Conservation (phyloP, 768 basidiomycete species). For the Hypsizygus marmoreus region DNA sequence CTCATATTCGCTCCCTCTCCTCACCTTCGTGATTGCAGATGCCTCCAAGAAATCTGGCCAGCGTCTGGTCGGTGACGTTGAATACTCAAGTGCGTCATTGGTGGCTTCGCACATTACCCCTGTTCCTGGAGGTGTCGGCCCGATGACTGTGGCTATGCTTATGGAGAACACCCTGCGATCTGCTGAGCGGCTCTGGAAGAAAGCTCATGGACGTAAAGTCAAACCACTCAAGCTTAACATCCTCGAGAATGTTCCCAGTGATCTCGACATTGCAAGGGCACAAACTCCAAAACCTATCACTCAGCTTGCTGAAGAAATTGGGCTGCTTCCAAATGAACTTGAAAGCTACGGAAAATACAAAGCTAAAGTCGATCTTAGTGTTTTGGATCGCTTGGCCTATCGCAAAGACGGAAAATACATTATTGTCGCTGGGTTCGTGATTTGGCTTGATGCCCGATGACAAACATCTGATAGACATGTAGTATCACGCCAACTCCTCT, state of each 20-base stretch:
- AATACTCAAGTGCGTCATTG: conserved; percentile 72
- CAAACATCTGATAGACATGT: conserved; percentile 11
- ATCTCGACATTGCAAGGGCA: conserved; percentile 95
- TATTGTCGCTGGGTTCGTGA: conserved; percentile 83
- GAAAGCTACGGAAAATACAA: conserved; percentile 97
- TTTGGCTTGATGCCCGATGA: neutral
- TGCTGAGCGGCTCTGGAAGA: conserved; percentile 80
- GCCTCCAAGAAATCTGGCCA: conserved; percentile 91
- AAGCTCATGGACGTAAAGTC: conserved; percentile 64
- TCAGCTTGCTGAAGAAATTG: conserved; percentile 85
- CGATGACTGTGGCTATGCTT: conserved; percentile 99
- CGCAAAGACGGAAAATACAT: conserved; percentile 96
- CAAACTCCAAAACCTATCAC: conserved; percentile 91
- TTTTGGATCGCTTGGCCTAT: conserved; percentile 81
- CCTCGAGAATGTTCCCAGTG: conserved; percentile 86
- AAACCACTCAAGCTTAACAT: conserved; percentile 80
- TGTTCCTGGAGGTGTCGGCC: conserved; percentile 97
- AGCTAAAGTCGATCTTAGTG: conserved; percentile 91
- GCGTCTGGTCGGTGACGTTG: conserved; percentile 94
- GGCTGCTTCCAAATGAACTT: conserved; percentile 81
- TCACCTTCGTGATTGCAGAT: conserved; percentile 46
- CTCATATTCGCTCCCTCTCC: neutral
- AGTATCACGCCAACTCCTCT: conserved; percentile 96
- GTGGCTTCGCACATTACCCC: conserved; percentile 94
- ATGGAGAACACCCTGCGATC: conserved; percentile 93